Percentiles rank a stretch among this genome's conserved stretches.
These are phyloP conservation scores for Raffaelea deltoideospora DNA, from an alignment of 2,329 filamentous ascomycete species.

Conservation along the genomic window DNA sequence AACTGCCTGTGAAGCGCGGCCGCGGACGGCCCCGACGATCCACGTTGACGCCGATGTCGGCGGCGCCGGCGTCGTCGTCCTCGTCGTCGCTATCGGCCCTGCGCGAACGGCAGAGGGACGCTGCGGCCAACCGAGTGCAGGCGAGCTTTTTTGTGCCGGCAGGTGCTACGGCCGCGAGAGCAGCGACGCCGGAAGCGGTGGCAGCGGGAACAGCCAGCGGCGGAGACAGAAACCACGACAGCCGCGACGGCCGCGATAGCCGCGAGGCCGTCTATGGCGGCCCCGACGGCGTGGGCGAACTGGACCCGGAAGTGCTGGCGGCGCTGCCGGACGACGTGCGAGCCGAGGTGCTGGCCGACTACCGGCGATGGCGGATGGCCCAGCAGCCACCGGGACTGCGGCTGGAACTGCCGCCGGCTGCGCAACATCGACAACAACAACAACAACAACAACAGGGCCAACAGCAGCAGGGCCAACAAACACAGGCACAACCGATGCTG, in stretches of 20 bases:
- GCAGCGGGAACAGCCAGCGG: not conserved
- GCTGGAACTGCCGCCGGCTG: conserved; percentile 25
- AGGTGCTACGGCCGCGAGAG: too few relatives aligned
- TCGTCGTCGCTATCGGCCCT: too few relatives aligned
- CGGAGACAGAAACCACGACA: conserved; percentile 13
- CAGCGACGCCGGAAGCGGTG: conserved; percentile 14
- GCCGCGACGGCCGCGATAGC: too few relatives aligned
- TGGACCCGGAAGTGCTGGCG: conserved; percentile 61
- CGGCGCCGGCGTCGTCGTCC: too few relatives aligned
- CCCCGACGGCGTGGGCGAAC: conserved; percentile 23
- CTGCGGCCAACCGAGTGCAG: conserved; percentile 50
- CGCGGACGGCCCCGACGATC: too few relatives aligned
- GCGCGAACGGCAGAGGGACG: conserved; percentile 35
- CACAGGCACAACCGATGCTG: conserved; percentile 11
- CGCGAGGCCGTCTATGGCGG: too few relatives aligned
- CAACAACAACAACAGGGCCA: conserved; percentile 8
- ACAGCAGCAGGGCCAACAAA: not conserved
- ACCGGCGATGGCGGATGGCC: conserved; percentile 42
- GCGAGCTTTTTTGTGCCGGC: conserved; percentile 48
- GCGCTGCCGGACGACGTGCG: conserved; percentile 73
- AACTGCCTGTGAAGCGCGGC: too few relatives aligned
- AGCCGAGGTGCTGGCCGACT: conserved; percentile 62
- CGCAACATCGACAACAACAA: conserved; percentile 8
- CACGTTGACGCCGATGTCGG: too few relatives aligned
- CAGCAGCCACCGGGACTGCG: conserved; percentile 22